Base-by-base conservation (phyloP, 225 moss, liverwort and hornwort genomes). In the Bryum argenteum region DNA sequence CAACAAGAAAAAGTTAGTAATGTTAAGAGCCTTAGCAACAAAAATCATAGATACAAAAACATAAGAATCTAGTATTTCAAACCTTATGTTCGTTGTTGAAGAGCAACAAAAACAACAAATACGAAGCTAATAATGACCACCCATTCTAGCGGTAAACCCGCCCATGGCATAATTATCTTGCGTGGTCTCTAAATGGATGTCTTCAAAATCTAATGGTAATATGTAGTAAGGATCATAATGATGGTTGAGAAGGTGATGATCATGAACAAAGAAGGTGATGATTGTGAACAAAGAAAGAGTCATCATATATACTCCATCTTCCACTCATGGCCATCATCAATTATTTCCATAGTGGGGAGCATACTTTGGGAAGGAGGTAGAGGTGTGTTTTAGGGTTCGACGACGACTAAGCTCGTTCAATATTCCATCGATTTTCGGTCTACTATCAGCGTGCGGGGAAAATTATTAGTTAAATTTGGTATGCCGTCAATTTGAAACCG, bases 401-500 rank as follows among this genome's bases (percentile, higher is more conserved):
- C 19, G 50, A 38, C 65, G 66, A 74, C 58, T 38, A 50, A 66
- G 22, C 66, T 66, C 66, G 58, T 58, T 2, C 17, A 22, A n/a
- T 57, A 37, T 33, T 58, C 15, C 37, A 48, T 21, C 17, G 8
- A 8, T 24, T 18, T 17, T 14, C 7, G 9, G 20, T 2, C 75
- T 61, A 75, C 37, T 71, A 66, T 75, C 54, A 80, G 80, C 40
- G 4, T 11, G 16, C 3, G 18, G 53, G 39, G 47, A 48, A 59
- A 60, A 43, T 44, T 5, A 33, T 0, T 9, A 11, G 69, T 8
- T 58, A 7, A 73, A 65, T 58, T 58, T 65, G 59, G 69, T 58
- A 65, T 58, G 64, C 59, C 77, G 72, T 73, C 77, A 64, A 64
- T 69, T 58, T 65, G 77, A 72, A 33, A 33, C 26, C 33, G 33